Base-by-base conservation (phyloP, 176 grass and related monocot species). In the Avena eriantha region DNA sequence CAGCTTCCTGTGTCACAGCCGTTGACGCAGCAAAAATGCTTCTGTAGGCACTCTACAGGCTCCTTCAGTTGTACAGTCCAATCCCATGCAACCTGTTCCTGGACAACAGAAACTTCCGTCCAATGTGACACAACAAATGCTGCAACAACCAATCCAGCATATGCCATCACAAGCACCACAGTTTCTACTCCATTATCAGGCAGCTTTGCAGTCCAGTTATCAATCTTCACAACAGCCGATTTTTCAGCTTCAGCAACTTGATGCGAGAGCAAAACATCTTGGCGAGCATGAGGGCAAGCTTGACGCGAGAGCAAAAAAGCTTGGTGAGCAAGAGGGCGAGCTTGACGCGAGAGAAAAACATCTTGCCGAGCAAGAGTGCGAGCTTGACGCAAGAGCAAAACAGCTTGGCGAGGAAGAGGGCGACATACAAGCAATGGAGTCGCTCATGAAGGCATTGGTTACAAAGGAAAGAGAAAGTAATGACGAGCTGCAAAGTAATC, bases 171-270 rank as follows among this genome's bases (percentile, higher is more conserved):
- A 99, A 69, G 69, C 95, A 69, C 97, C 97, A 33, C 97, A 96
- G 43, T 90, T 99, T 67, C 79, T 99, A 59, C 92, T 99, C 56
- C 97, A 99, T 72, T 94, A 99, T 59, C 97, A 99, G 74, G 88
- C 91, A 82, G 92, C 97, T 86, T 84, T 99, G 87, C 97, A 96
- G 80, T 96, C 97, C 49, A 99, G 92, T 78, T 96, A 94, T 89
- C 97, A 99, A 48, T 99, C 97, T 60, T 96, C 97, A 73, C 97
- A 99, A 87, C 97, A 99, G 41, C 92, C 97, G 0, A 96, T 99
- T 92, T 90, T 90, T 79, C 97, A 99, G 83, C 85, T 99, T 63
- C 97, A 41, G 39, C 39, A 41, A 41, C 39, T 41, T 41, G 39
- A 41, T 5, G 39, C 3, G 39, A 41, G 49, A 51, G 12, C 29